Base-by-base conservation (phyloP, 441 rosid species). In the Raphanus hybrid region DNA sequence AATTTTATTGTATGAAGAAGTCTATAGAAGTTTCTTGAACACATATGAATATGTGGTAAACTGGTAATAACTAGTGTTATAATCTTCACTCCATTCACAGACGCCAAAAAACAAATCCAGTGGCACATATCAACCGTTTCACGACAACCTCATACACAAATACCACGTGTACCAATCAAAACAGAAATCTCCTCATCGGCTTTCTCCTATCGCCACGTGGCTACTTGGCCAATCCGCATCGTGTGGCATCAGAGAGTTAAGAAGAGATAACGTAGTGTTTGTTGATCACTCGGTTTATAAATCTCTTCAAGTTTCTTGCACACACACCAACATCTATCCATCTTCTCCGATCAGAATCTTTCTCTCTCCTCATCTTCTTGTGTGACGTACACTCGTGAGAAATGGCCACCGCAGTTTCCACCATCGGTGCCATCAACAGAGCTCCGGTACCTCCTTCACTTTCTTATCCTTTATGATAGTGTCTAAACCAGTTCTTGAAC, bases 391-490 rank as follows among this genome's bases (percentile, higher is more conserved):
- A 73, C 74, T 78, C 15, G 32, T 64, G 71, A 69, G 37, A 43
- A 34, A 87, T 92, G 96, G 97, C 98, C 60, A 79, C 97, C 37
- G 85, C 97, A 52, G 81, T 92, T 82, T 80, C 98, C 75, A 89
- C 98, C 61, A 80, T 89, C 64, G 93, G 93, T 80, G 86, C 87
- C 37, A 88, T 89, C 81, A 92, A 88, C 85, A 69, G 87, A 67
- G 82, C 89, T 20, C 97, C 89, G 87, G 98, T 94, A 87, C n/a
- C 34, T 29, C 34, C 34, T 29, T 29, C 34, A 4, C 34, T 29
- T 29, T 29, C 34, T 29, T 29, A 29, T 29, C 34, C 34, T 29
- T 29, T 29, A 29, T 29, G 5, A 29, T 29, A 29, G 34, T 5
- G 5, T 52, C 14, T 39, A 35, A 69, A 39, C 80, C 66, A 16